Evolutionary conservation across 1,284 basidiomycete genomes (phyloP).

Genomic region (Marasmius tenuissimus): DNA sequence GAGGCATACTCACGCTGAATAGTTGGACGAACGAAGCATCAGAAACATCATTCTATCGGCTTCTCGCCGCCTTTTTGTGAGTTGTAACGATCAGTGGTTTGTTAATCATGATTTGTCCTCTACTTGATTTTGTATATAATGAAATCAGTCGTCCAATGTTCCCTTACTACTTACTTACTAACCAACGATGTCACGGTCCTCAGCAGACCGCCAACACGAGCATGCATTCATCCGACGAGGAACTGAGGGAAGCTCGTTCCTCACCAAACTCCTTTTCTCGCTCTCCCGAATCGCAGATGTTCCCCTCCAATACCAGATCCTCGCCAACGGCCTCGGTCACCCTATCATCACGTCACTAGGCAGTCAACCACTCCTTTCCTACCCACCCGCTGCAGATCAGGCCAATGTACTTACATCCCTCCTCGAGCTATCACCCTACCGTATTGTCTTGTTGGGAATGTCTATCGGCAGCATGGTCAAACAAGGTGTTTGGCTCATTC

Average conservation of each 20-base stretch:
- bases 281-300: conserved; percentile 3
- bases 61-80: too few relatives aligned
- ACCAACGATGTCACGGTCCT: background rate
- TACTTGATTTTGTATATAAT: too few relatives aligned
- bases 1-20: too few relatives aligned
- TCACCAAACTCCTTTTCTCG: background rate
- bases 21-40: too few relatives aligned
- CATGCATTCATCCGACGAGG: background rate
- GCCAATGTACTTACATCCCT: background rate
- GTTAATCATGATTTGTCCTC: too few relatives aligned
- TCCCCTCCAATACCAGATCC: conserved; percentile 8
- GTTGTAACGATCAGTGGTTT: too few relatives aligned
- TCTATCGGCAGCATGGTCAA: conserved; percentile 5
- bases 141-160: background rate
- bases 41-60: too few relatives aligned
- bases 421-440: conserved; percentile 5
- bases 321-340: background rate
- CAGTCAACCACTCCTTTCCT: background rate
- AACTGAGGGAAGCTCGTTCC: background rate
- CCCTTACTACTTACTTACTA: background rate
- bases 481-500: conserved; percentile 3
- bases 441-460: conserved; percentile 7
- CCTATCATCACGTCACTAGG: conserved; percentile 2
- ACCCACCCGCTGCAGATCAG: background rate
- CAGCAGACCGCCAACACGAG: background rate